Conservation (phyloP, 768 basidiomycete species). For the Ramaria sp. region DNA sequence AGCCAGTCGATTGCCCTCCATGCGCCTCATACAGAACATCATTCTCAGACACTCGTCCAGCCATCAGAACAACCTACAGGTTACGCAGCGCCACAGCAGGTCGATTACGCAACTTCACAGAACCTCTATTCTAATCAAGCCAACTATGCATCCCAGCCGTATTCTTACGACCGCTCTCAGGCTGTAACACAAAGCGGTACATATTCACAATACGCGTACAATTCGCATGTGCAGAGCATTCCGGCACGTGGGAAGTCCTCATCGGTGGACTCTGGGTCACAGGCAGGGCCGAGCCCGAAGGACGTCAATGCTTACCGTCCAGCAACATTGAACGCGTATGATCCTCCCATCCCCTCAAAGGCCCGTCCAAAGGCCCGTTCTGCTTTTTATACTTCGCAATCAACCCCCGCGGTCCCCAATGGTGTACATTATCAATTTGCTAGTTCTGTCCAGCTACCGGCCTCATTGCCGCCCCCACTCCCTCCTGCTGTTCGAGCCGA, state of each 20-base stretch:
- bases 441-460: not conserved
- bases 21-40: not conserved
- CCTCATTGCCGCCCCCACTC: not conserved
- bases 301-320: conserved; percentile 15
- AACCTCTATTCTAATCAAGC: not conserved
- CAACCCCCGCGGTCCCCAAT: conserved; percentile 1
- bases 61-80: not conserved
- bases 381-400: conserved; percentile 3
- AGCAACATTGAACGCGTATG: conserved; percentile 20
- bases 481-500: not conserved
- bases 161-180: not conserved
- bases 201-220: conserved; percentile 19
- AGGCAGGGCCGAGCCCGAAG: not conserved
- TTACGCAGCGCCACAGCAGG: not conserved
- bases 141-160: not conserved
- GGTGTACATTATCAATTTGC: not conserved
- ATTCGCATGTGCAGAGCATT: conserved; percentile 18
- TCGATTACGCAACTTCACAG: not conserved
- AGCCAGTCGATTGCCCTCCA: not conserved
- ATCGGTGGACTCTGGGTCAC: not conserved
- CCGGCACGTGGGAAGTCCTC: not conserved
- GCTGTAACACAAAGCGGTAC: not conserved
- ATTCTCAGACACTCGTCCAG: not conserved
- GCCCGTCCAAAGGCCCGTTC: conserved; percentile 1
- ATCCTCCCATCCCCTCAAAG: conserved; percentile 21